Base-by-base conservation (phyloP, 2,329 filamentous ascomycete genomes). In the Microcyclosporella mali region DNA sequence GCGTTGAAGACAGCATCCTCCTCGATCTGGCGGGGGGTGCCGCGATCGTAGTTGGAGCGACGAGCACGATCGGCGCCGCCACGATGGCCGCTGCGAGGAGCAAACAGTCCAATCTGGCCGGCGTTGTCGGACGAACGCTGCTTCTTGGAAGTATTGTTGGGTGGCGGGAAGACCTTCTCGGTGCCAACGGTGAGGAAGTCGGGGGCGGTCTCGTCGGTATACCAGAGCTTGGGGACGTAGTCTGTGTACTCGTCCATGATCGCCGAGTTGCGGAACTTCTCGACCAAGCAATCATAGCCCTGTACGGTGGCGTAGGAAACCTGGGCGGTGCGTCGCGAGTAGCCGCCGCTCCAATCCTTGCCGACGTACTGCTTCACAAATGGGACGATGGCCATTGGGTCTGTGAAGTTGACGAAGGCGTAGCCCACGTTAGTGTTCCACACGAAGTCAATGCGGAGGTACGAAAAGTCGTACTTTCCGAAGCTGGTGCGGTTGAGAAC, bases 291-390 rank as follows among this genome's bases (percentile, higher is more conserved):
- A 59, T 95, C 88, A 50, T 84, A 84, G 34, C 92, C 92, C 70
- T 98, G 92, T 46, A 95, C 90, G 10, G 89, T 95, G n/a, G 92
- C 92, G 64, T 97, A 98, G 0, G 89, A 95, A 33, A 97, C 80
- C 63, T 94, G 87, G 1, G 87, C 86, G 37, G 87, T 74, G 65
- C 95, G 95, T 66, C 87, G 80, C 29, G 51, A 50, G 32, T 41
- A 33, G 17, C 69, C 85, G 89, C 52, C 83, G 53, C 84, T 83
- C 88, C 84, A 86, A 37, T 43, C 54, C 31, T 46, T 44, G 34
- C 43, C 37, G 30, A 49, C 39, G 36, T 52, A 47, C 14, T 80
- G 71, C 39, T 87, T 76, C 44, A 89, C 86, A 46, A 63, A 58
- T 10, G 81, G 72, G 41, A 88, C 78, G 46, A 92, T 88, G 62